Evolutionary conservation across 169 alveolate species (phyloP).

Genomic region (Plasmodium billcollinsi): DNA sequence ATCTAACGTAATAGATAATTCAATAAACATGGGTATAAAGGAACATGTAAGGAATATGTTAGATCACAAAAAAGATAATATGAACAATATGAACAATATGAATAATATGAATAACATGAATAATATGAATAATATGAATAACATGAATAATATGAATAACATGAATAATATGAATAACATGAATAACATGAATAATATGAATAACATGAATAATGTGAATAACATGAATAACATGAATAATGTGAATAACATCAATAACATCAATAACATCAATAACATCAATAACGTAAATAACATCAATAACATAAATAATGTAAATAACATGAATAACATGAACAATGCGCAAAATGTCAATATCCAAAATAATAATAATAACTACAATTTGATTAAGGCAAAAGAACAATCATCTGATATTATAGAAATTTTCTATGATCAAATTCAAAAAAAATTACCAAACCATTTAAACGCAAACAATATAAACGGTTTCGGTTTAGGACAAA

Average conservation of each 20-base stretch:
- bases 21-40: not conserved
- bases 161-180: too few species aligned
- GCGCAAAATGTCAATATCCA: not conserved
- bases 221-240: too few species aligned
- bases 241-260: too few species aligned
- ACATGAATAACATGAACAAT: too few species aligned
- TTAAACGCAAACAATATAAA: slow-evolving; percentile 36
- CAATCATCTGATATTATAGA: slow-evolving; percentile 17
- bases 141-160: too few species aligned
- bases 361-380: not conserved
- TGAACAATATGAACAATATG: not conserved
- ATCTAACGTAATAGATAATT: slow-evolving; percentile 2
- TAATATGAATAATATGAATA: too few species aligned
- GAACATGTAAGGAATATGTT: not conserved
- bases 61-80: not conserved
- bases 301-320: too few species aligned
- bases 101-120: not conserved
- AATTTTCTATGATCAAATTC: slow-evolving; percentile 54
- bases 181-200: too few species aligned
- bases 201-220: too few species aligned
- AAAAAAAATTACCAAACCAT: slow-evolving; percentile 41
- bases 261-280: too few species aligned
- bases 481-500: slow-evolving; percentile 83
- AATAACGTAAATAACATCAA: too few species aligned
- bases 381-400: slow-evolving; percentile 13